These are phyloP conservation scores for Waltiozyma sp. DNA, from an alignment of 1,139 yeast genomes.

Conservation along the genomic window DNA sequence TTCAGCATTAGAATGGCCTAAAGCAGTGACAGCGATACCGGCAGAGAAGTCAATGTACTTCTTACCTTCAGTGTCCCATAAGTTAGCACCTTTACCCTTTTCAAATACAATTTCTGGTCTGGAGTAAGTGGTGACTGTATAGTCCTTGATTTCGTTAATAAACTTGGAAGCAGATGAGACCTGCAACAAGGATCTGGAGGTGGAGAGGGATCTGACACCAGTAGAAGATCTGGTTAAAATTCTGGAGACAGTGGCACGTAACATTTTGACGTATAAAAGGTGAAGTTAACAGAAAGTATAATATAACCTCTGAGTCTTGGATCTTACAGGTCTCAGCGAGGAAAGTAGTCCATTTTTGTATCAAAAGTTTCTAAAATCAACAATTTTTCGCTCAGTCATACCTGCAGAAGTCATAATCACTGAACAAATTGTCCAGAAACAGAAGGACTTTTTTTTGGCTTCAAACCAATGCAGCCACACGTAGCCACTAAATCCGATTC, in stretches of 20 bases:
- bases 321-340: not conserved
- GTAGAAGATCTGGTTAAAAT: not conserved
- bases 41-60: conserved; percentile 85
- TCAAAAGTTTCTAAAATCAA: not conserved
- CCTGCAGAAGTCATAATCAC: not conserved
- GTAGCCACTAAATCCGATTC: too few relatives aligned
- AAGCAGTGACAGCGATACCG: conserved; percentile 92
- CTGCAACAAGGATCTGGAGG: conserved; percentile 3
- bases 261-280: not conserved
- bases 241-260: not conserved
- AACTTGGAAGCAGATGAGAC: conserved; percentile 22
- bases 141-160: conserved; percentile 35
- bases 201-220: conserved; percentile 2
- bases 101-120: conserved; percentile 65
- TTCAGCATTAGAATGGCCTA: conserved; percentile 78
- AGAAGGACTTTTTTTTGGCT: not conserved
- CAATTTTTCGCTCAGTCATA: not conserved
- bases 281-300: not conserved
- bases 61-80: conserved; percentile 70
- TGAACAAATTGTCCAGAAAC: not conserved
- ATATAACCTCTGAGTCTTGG: not conserved
- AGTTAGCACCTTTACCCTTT: conserved; percentile 61
- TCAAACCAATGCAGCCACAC: too few relatives aligned
- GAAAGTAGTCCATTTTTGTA: not conserved
- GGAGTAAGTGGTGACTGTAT: conserved; percentile 70